Evolutionary conservation across 306 rosid genomes (phyloP), one percentile per base, ranked within the genome.

Genomic region (Biancaea sappan): DNA sequence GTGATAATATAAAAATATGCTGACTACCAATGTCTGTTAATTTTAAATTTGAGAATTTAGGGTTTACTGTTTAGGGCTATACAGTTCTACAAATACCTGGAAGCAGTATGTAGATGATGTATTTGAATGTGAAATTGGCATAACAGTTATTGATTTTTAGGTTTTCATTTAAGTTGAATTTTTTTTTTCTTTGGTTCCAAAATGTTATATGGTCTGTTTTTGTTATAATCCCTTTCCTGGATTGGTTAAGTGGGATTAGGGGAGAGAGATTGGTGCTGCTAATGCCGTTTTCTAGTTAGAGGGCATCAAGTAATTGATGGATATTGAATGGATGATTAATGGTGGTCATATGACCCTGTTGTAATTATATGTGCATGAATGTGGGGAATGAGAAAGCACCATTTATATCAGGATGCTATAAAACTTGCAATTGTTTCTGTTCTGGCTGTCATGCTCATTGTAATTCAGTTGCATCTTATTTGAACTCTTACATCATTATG

Each of bases 21-120:
- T 48, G 44, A 51, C 25, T 51, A 43, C 66, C 18, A 43, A 11
- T 29, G 61, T 6, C 22, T 54, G 11, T 51, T 35, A 25, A 11
- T 25, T 44, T 24, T 25, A 19, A 46, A 37, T 24, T 51, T 38
- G 32, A 64, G 79, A 56, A 75, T 64, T 75, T 52, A 37, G 56
- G 46, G 28, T 75, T 18, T 65, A 60, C 28, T 29, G 41, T 57
- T 56, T 12, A 43, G 59, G n/a, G n/a, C n/a, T n/a, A n/a, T n/a
- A n/a, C n/a, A n/a, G n/a, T n/a, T n/a, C n/a, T 40, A 54, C 21
- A 3, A 0, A 24, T 44, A 50, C 57, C 18, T 54, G 46, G 59
- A 44, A 66, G 52, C 25, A 53, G 51, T 58, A 38, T 69, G 53
- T 69, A 1, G 10, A 10, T 76, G 62, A 43, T 76, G 74, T 13